These are phyloP conservation scores for Sphaerobolus stellatus DNA, from an alignment of 1,284 basidiomycete species.

Conservation along the genomic window DNA sequence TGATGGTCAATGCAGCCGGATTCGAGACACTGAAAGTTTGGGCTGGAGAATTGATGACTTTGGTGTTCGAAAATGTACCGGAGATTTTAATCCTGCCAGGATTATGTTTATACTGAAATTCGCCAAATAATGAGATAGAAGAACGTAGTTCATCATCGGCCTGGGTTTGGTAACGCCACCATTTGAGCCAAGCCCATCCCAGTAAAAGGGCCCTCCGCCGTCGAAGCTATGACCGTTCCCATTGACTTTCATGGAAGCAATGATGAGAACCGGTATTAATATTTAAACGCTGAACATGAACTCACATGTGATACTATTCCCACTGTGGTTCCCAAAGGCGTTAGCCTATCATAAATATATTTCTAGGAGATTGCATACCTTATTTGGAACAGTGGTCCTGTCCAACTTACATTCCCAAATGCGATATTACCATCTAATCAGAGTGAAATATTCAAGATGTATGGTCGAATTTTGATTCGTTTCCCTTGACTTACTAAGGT, in stretches of 20 bases:
- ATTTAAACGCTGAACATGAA: slow-evolving; percentile 1
- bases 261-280: background rate
- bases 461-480: background rate
- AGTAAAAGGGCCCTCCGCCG: slow-evolving; percentile 47
- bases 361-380: slow-evolving; percentile 4
- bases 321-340: slow-evolving; percentile 25
- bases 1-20: slow-evolving; percentile 30
- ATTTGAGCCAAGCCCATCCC: slow-evolving; percentile 45
- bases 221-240: slow-evolving; percentile 47
- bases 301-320: slow-evolving; percentile 40
- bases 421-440: slow-evolving; percentile 47
- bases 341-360: background rate
- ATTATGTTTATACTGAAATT: no score
- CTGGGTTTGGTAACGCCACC: slow-evolving; percentile 41
- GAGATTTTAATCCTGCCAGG: slow-evolving; percentile 57
- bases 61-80: slow-evolving; percentile 45
- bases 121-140: no score
- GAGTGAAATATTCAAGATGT: background rate
- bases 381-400: slow-evolving; percentile 39
- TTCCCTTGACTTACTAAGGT: slow-evolving; percentile 42
- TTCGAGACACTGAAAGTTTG: slow-evolving; percentile 35
- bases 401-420: slow-evolving; percentile 43
- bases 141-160: slow-evolving; percentile 38
- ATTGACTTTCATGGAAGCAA: slow-evolving; percentile 36
- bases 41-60: slow-evolving; percentile 46